These are phyloP conservation scores for Leptographium procerum DNA, from an alignment of 2,329 filamentous ascomycete genomes.

Conservation along the genomic window DNA sequence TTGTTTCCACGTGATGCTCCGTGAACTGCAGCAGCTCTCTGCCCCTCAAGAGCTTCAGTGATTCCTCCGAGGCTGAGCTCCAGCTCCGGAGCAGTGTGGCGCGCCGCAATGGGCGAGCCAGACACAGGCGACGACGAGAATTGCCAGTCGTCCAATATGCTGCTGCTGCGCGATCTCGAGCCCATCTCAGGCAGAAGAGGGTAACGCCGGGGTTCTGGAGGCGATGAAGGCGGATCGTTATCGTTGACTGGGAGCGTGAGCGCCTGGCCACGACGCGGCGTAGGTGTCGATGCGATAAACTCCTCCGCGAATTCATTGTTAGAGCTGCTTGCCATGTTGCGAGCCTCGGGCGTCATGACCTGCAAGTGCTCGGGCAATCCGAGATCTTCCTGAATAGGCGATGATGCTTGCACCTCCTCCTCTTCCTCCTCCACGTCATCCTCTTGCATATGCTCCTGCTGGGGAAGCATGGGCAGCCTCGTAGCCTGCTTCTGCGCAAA, in stretches of 20 bases:
- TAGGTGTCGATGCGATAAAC: conserved; percentile 49
- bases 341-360: conserved; percentile 34
- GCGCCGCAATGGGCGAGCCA: conserved; percentile 33
- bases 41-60: conserved; percentile 7
- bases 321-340: conserved; percentile 11
- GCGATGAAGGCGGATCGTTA: conserved; percentile 45
- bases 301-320: conserved; percentile 27
- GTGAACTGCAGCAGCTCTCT: conserved; percentile 1
- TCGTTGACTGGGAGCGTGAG: conserved; percentile 35
- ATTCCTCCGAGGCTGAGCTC: conserved; percentile 14
- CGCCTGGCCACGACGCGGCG: conserved; percentile 43
- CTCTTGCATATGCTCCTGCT: not conserved
- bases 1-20: too few relatives aligned
- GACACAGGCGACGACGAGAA: conserved; percentile 44
- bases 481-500: conserved; percentile 12
- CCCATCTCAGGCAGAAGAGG: conserved; percentile 40
- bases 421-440: too few relatives aligned
- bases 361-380: conserved; percentile 13
- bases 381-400: conserved; percentile 2
- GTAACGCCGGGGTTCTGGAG: conserved; percentile 42
- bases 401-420: not conserved
- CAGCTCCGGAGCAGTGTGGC: conserved; percentile 16
- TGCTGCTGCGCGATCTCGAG: conserved; percentile 30
- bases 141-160: conserved; percentile 35
- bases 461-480: not conserved